Base-by-base conservation (phyloP, 108 stramenopile species). In the Nitzschia sp. region DNA sequence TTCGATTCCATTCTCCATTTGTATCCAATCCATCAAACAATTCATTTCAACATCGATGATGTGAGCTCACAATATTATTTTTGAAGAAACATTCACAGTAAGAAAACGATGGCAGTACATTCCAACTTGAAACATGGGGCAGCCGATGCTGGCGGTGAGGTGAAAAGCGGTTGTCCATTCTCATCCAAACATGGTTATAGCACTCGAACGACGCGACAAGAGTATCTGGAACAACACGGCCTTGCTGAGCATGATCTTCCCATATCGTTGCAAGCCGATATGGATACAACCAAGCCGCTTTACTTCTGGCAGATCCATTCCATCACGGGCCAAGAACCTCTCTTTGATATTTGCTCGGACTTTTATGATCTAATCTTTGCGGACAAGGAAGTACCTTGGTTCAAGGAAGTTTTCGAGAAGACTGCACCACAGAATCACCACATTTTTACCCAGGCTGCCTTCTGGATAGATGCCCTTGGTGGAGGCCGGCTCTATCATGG, bases 291-390 rank as follows among this genome's bases (percentile, higher is more conserved):
- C 56, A 57, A 25, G 27, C 66, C 65, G 21, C 47, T 74, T 21
- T 74, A 59, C 35, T 74, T 74, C 52, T 74, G 73, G 73, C 73
- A 74, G 35, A n/a, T 74, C 21, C 58, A 67, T 38, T 41, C 35
- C 19, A 16, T 74, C 11, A 65, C 36, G 50, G 73, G 73, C 22
- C 23, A 47, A 5, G 32, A 74, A 21, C 73, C 73, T 3, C 33
- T 74, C 16, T 35, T 74, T 29, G 27, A 45, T 0, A 53, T 74
- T 23, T 34, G 68, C 27, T 44, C 47, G 8, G 56, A 64, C 44
- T 74, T 74, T 59, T 74, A 74, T 32, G 25, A 60, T 19, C 63
- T 54, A 9, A 35, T 74, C 26, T 74, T 36, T 41, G 34, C 38
- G 6, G 73, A 74, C 46, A 23, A 22, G 13, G 30, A 46, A 41